A percentile compares a stretch with the other conserved stretches of the same genome.
Conservation (phyloP, 2,329 filamentous ascomycete genomes). For the Calonectria hongkongensis region DNA sequence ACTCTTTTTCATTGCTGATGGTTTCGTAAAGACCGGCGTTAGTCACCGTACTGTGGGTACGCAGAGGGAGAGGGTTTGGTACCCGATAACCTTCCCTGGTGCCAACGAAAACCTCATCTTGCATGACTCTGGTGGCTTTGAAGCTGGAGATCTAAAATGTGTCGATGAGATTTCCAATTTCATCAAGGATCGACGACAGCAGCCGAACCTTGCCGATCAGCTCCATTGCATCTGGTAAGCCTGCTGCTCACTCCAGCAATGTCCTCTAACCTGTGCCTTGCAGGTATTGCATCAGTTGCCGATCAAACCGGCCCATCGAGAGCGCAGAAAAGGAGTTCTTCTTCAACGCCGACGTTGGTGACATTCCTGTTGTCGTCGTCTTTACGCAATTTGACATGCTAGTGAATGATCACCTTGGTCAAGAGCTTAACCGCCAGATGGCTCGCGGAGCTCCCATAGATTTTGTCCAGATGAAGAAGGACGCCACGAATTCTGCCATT, state of each 20-base stretch:
- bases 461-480: neutral
- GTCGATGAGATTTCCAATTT: neutral
- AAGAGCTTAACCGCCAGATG: neutral
- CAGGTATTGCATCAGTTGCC: neutral
- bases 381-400: neutral
- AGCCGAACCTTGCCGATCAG: neutral
- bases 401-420: neutral
- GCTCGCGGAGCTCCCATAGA: neutral
- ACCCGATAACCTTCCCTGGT: neutral
- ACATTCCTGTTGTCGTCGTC: neutral
- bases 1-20: neutral
- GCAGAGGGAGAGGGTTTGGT: neutral
- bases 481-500: neutral
- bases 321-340: neutral
- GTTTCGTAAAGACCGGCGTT: neutral
- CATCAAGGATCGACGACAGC: neutral
- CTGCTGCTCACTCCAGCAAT: neutral
- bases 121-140: neutral
- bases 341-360: neutral
- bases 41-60: neutral
- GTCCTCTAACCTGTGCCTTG: neutral
- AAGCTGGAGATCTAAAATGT: neutral
- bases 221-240: neutral
- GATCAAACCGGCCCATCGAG: neutral
- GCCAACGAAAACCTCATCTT: neutral